Percentiles rank a stretch among this genome's conserved stretches.
Evolutionary conservation across 306 rosid genomes (phyloP).

Genomic region (Vigna hirtella): DNA sequence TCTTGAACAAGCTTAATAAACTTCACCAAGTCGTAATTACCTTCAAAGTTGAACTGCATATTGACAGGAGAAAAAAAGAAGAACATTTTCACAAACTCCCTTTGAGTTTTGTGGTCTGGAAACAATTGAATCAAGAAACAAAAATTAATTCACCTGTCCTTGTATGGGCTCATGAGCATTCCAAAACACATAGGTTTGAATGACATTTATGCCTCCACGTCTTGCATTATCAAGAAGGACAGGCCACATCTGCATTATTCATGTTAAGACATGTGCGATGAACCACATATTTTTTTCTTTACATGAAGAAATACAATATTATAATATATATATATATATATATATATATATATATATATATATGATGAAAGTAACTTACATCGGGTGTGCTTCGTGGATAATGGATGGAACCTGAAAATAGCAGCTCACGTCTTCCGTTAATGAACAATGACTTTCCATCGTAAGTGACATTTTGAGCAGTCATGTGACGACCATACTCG

Average conservation of each 20-base stretch:
- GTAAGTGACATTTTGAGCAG: constrained; percentile 53
- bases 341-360: too few species aligned
- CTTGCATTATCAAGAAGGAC: constrained; percentile 66
- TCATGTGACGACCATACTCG: neutral
- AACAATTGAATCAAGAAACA: too few species aligned
- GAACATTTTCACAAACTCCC: too few species aligned
- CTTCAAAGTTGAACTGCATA: constrained; percentile 60
- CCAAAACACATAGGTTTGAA: constrained; percentile 94
- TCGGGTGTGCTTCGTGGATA: constrained; percentile 83
- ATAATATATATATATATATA: too few species aligned
- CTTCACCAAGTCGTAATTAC: constrained; percentile 74
- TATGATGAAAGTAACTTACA: too few species aligned
- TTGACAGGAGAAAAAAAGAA: too few species aligned
- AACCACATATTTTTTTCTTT: too few species aligned
- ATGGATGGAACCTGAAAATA: constrained; percentile 88
- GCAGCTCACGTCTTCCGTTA: constrained; percentile 68
- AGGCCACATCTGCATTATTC: constrained; percentile 61
- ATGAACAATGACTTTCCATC: constrained; percentile 54
- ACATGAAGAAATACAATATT: too few species aligned
- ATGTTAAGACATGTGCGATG: neutral
- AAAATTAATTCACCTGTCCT: constrained; percentile 46
- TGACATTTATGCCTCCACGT: constrained; percentile 82
- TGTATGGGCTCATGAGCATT: constrained; percentile 76
- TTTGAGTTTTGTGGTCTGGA: too few species aligned
- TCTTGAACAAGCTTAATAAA: constrained; percentile 59